Conservation (phyloP, 1,284 basidiomycete species). For the Kalmanozyma brasiliensis region DNA sequence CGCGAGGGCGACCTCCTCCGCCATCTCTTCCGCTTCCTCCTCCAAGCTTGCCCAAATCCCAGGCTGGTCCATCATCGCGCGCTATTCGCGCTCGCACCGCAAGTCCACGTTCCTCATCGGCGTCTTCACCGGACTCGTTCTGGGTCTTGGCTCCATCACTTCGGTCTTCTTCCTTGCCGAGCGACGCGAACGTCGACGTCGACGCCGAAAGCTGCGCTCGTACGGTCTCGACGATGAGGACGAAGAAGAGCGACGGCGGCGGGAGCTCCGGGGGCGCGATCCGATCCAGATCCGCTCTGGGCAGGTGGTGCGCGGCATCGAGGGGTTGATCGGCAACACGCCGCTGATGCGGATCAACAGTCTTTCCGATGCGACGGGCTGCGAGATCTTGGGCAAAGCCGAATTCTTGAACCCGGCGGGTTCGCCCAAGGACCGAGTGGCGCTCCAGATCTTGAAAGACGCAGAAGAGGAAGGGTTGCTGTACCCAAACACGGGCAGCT, state of each 20-base stretch:
- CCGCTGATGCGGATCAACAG: slow-evolving; percentile 91
- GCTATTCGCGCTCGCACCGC: slow-evolving; percentile 42
- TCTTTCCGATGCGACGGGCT: slow-evolving; percentile 86
- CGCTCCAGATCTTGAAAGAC: slow-evolving; percentile 80
- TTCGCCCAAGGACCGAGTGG: slow-evolving; percentile 96
- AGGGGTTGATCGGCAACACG: slow-evolving; percentile 76
- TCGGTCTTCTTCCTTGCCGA: slow-evolving; percentile 55
- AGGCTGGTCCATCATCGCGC: slow-evolving; percentile 35
- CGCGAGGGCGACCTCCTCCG: slow-evolving; percentile 8
- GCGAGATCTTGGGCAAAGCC: slow-evolving; percentile 95
- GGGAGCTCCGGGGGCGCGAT: slow-evolving; percentile 29
- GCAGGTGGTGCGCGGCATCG: slow-evolving; percentile 56
- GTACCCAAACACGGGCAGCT: slow-evolving; percentile 85
- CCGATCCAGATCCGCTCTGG: slow-evolving; percentile 47
- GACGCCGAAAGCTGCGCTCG: slow-evolving; percentile 28
- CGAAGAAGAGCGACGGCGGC: slow-evolving; percentile 37
- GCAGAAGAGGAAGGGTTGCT: slow-evolving; percentile 86
- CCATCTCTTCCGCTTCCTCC: slow-evolving; percentile 13
- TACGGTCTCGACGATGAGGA: slow-evolving; percentile 41
- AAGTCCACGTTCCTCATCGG: slow-evolving; percentile 57
- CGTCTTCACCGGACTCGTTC: slow-evolving; percentile 55
- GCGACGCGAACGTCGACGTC: slow-evolving; percentile 35
- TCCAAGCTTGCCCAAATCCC: slow-evolving; percentile 39
- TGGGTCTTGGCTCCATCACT: slow-evolving; percentile 57
- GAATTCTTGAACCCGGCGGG: slow-evolving; percentile 98